Evolutionary conservation across 805 yeast species (phyloP), one percentile per base, ranked within the genome.

Genomic region (Candida germanica): DNA sequence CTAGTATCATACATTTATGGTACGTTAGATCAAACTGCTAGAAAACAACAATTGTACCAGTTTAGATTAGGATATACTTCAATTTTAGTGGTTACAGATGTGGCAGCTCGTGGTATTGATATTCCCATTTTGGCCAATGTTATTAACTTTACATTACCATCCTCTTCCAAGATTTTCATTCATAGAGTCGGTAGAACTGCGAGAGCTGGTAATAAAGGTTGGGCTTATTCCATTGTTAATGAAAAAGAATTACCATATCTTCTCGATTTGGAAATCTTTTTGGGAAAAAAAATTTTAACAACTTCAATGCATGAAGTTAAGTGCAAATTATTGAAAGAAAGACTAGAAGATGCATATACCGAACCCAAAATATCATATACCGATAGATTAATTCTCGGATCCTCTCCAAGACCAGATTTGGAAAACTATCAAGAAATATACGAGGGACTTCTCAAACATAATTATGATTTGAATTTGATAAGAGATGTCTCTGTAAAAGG

Each of bases 111-210:
- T 70, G 98, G 98, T 80, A 88, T 93, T 43, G 99, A 94, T 77
- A 87, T 93, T 47, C 98, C 98, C 0, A 80, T 93, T 38, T 74
- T 93, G 54, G 96, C 98, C 5, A 89, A 94, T 54, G 99, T 93
- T 35, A 75, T 93, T 48, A 93, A 93, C 59, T 93, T 77, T 60
- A 79, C 96, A 1, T 70, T 93, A 42, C 98, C 98, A 8, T 83
- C 87, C 1, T 82, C 94, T 1, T 87, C 97, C 3, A 93, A 94
- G 61, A 84, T 91, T 40, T 93, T 93, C 61, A 77, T 93, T 38
- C 99, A 93, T 64, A 80, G 99, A 65, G 98, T 93, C 31, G 99
- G 99, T 60, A 82, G 99, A 74, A 93, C 99, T 30, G 99, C 98
- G 8, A 84, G 99, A 74, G 98, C 98, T 6, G 99, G 99, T 57